Conservation (phyloP, 2,329 filamentous ascomycete species). For the Aspergillus glaucus region DNA sequence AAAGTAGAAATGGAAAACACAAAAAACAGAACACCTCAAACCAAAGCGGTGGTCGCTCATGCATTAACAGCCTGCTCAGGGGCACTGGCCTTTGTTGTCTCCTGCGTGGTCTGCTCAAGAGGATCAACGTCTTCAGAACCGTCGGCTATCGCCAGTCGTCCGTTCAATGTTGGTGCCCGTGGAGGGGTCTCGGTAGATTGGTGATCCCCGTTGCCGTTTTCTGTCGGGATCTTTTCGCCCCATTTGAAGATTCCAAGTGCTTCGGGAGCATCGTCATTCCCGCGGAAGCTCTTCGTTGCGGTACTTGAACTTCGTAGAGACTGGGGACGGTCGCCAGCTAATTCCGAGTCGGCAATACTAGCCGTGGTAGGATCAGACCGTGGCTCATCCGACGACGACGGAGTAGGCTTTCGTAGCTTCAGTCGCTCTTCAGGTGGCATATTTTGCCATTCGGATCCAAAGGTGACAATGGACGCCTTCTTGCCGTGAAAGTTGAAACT, state of each 20-base stretch:
- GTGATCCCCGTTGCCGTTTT: constrained; percentile 4
- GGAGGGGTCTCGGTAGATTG: background rate
- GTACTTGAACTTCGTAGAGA: constrained; percentile 62
- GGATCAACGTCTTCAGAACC: constrained; percentile 3
- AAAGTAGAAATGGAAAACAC: background rate
- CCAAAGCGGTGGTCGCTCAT: constrained; percentile 8
- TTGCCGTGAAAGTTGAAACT: constrained; percentile 97
- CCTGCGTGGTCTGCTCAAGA: constrained; percentile 8
- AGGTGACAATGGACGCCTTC: constrained; percentile 95
- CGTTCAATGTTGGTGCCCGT: background rate
- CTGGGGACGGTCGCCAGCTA: constrained; percentile 47
- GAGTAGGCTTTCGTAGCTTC: constrained; percentile 51
- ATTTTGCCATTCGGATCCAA: constrained; percentile 81
- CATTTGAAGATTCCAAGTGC: constrained; percentile 2
- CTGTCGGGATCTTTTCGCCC: background rate
- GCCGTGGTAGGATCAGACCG: constrained; percentile 27
- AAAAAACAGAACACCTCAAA: background rate
- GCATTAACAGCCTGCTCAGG: constrained; percentile 24
- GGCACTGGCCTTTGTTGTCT: constrained; percentile 15
- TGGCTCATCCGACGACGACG: constrained; percentile 32
- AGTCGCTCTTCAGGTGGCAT: constrained; percentile 68
- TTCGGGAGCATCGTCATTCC: constrained; percentile 17
- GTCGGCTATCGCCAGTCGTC: constrained; percentile 2
- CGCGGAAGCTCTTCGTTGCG: constrained; percentile 51
- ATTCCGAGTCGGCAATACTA: constrained; percentile 22